Conservation (phyloP, 2,329 filamentous ascomycete species). For the Pseudogymnoascus sp. region DNA sequence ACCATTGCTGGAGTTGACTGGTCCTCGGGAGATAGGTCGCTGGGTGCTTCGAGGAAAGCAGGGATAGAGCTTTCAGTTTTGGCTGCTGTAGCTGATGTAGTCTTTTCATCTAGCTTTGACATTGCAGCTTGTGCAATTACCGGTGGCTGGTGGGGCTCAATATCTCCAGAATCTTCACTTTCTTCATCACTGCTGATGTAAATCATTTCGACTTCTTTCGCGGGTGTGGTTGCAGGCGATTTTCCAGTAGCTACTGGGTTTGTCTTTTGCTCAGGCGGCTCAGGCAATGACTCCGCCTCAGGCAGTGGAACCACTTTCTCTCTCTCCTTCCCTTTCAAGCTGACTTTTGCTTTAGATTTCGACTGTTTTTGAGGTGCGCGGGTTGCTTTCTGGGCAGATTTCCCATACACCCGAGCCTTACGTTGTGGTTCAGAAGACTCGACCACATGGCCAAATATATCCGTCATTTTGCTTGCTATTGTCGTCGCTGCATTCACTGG, state of each 20-base stretch:
- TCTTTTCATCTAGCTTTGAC: not conserved
- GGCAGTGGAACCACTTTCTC: not conserved
- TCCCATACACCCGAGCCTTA: not conserved
- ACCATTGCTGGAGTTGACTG: not conserved
- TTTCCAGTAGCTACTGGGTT: not conserved
- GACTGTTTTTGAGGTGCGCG: not conserved
- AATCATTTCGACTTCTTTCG: not conserved
- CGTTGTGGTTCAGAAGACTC: not conserved
- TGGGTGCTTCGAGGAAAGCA: not conserved
- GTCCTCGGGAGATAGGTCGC: not conserved
- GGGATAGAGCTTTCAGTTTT: not conserved
- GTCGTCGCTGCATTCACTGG: not conserved
- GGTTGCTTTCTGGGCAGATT: not conserved
- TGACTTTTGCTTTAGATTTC: not conserved
- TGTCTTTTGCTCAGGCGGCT: not conserved
- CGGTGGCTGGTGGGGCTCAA: not conserved
- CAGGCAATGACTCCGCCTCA: not conserved
- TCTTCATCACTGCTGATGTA: not conserved
- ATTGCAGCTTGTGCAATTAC: not conserved
- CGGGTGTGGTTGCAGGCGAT: no score
- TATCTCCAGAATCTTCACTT: not conserved
- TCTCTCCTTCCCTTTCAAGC: not conserved
- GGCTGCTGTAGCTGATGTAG: not conserved
- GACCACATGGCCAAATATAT: not conserved
- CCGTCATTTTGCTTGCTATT: not conserved